Conservation (phyloP, 1,139 yeast species). For the Blastobotrys malaysiensis region DNA sequence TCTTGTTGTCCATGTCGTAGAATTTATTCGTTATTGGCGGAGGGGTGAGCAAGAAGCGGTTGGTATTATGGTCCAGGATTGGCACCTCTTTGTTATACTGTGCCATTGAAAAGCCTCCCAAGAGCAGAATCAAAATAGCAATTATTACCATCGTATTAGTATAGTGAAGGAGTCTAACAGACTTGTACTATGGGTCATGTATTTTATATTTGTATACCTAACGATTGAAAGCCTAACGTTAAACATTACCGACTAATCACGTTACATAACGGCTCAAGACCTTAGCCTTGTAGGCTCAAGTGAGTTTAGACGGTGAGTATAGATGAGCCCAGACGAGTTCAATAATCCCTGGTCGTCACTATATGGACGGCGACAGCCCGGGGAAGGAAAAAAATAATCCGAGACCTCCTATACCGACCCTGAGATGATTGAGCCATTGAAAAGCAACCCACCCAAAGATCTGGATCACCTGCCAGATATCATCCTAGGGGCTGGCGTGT, state of each 20-base stretch:
- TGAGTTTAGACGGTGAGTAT: no score
- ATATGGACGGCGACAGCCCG: background rate
- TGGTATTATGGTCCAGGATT: background rate
- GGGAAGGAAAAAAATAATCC: background rate
- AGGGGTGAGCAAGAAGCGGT: slow-evolving; percentile 1
- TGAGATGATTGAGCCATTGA: slow-evolving; percentile 5
- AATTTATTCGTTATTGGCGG: background rate
- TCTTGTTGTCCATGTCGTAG: background rate
- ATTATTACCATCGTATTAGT: background rate
- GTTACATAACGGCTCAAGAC: no score
- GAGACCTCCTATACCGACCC: background rate
- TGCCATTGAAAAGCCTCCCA: background rate
- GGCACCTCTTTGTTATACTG: slow-evolving; percentile 2
- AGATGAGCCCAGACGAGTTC: no score
- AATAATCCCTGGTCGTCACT: background rate
- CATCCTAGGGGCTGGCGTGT: slow-evolving; percentile 80
- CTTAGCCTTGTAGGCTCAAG: no score
- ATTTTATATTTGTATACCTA: background rate
- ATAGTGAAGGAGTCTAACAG: no score
- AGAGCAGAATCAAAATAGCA: background rate
- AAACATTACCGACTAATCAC: no score
- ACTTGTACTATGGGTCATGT: no score
- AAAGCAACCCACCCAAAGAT: slow-evolving; percentile 4
- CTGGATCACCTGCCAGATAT: slow-evolving; percentile 45
- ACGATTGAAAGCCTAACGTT: background rate